These are phyloP conservation scores for Bruguiera sexangula DNA, from an alignment of 345 rosid genomes.

Conservation along the genomic window DNA sequence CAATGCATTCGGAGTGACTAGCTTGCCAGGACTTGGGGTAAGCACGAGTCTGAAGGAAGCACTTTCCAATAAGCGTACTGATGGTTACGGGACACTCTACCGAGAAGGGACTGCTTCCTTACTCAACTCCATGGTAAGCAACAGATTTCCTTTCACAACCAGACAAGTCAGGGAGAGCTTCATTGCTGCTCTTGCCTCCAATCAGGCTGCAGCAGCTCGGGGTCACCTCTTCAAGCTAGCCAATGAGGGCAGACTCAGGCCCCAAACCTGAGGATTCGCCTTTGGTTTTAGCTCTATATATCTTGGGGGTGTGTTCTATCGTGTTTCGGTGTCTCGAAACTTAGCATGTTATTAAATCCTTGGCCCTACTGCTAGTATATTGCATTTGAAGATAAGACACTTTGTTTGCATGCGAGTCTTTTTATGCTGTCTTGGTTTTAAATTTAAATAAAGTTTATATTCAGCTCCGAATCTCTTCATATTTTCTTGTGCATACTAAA, in stretches of 20 bases:
- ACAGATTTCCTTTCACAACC: conserved; percentile 65
- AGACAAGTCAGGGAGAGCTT: conserved; percentile 74
- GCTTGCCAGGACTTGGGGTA: conserved; percentile 55
- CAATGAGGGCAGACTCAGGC: conserved; percentile 77
- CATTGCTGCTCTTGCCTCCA: conserved; percentile 51
- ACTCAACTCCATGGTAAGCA: conserved; percentile 75
- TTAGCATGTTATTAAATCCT: no score
- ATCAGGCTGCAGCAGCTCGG: conserved; percentile 69
- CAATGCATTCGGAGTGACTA: conserved; percentile 47
- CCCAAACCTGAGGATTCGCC: conserved; percentile 24
- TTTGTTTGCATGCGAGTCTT: no score
- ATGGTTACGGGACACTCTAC: conserved; percentile 69
- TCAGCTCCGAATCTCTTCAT: no score
- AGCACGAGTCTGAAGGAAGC: conserved; percentile 73
- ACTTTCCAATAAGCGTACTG: conserved; percentile 63
- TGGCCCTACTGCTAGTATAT: no score
- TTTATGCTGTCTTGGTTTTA: no score
- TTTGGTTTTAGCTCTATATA: not conserved
- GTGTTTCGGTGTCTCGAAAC: no score
- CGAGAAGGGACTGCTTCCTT: conserved; percentile 93
- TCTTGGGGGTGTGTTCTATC: not conserved
- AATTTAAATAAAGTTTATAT: no score
- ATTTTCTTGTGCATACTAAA: no score
- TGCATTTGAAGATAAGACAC: no score
- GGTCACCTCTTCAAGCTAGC: conserved; percentile 83